These are phyloP conservation scores for Phlebiopsis gigantea DNA, from an alignment of 768 basidiomycete genomes.

Conservation along the genomic window DNA sequence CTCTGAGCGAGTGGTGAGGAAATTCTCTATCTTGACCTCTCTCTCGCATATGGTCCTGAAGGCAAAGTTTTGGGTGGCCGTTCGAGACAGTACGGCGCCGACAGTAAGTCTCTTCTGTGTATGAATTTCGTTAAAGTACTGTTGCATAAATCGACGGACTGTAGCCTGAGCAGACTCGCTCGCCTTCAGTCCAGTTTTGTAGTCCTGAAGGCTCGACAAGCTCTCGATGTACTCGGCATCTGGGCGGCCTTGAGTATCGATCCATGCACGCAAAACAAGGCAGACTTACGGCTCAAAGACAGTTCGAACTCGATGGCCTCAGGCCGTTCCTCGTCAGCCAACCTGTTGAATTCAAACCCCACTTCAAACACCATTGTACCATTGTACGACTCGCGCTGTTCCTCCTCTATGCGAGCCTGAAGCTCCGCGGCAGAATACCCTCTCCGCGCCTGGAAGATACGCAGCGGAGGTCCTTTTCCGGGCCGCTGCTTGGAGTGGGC, in stretches of 20 bases:
- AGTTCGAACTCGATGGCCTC: not conserved
- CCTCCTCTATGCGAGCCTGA: not conserved
- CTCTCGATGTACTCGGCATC: not conserved
- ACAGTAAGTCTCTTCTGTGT: not conserved
- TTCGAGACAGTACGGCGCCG: not conserved
- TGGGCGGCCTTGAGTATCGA: not conserved
- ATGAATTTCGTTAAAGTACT: not conserved
- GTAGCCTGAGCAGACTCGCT: not conserved
- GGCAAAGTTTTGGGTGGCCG: not conserved
- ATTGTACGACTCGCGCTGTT: not conserved
- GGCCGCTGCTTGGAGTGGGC: not conserved
- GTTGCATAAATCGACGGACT: not conserved
- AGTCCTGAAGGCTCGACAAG: not conserved
- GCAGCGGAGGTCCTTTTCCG: not conserved
- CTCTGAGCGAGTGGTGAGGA: not conserved
- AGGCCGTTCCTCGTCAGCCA: too few relatives aligned
- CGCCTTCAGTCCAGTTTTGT: not conserved
- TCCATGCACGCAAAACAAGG: too few relatives aligned
- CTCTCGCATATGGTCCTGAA: not conserved
- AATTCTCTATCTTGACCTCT: not conserved
- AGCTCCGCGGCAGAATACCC: not conserved
- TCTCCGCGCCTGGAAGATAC: not conserved
- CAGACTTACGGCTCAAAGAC: not conserved
- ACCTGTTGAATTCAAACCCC: not conserved
- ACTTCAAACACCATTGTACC: not conserved